Base-by-base conservation (phyloP, 1,139 yeast species). In the Zygosaccharomyces sapae region DNA sequence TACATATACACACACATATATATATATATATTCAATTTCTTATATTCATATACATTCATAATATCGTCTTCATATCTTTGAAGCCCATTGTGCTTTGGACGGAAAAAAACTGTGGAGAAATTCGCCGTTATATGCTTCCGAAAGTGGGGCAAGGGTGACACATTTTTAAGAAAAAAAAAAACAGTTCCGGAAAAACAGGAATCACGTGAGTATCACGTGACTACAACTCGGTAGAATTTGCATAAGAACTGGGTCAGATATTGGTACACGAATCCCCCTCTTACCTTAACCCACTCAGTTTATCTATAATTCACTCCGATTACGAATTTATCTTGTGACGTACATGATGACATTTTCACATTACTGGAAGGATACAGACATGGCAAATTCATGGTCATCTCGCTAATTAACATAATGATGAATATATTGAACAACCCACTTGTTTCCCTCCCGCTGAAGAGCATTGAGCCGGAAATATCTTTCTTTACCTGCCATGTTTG, bases 401-500 rank as follows among this genome's bases (percentile, higher is more conserved):
- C 25, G 7, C 9, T 6, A 4, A 22, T 5, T 22, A 13, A n/a
- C 34, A 22, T 30, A 12, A 30, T 31, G 25, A 5, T 31, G 19
- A 31, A 4, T 5, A 31, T 12, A 31, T n/a, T 30, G 13, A 5
- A 30, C 6, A 8, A 10, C 12, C 33, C 13, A 9, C 13, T 31
- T 3, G 8, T 3, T 31, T 5, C 19, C 20, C 19, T 13, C 34
- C 34, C 6, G 18, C 5, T 8, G 16, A 22, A 22, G 25, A 4
- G 16, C 19, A n/a, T 31, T 31, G 33, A 12, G 4, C 16, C 33
- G 8, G 16, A 31, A 31, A 31, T 10, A 31, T 4, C 8, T 6
- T 12, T 24, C 33, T 13, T 10, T 10, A 22, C 20, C 25, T 37
- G 34, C 5, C 8, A 55, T 56, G 59, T 46, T 53, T 4, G 47